phyloP scores from a whole-genome alignment of 805 yeast genomes.

The Ogataea ganodermae region DNA sequence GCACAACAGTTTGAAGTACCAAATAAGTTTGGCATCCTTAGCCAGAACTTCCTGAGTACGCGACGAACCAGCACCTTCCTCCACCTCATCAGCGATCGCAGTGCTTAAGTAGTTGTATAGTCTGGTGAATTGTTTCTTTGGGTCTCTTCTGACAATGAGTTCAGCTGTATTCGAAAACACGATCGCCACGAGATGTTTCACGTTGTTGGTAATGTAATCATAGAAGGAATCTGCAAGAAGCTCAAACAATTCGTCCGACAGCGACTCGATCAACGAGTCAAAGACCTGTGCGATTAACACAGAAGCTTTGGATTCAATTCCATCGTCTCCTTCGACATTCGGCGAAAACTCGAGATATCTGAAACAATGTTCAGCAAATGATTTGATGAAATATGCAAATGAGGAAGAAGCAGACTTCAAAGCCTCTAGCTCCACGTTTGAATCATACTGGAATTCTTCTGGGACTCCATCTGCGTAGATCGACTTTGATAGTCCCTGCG shows the following conservation, averaged over 20 bases:
- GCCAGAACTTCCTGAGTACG: slow-evolving; percentile 67
- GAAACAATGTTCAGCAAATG: slow-evolving; percentile 60
- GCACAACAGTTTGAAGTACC: slow-evolving; percentile 69
- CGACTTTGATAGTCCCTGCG: slow-evolving; percentile 27
- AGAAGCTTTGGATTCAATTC: slow-evolving; percentile 52
- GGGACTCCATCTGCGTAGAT: slow-evolving; percentile 24
- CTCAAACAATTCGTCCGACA: slow-evolving; percentile 56
- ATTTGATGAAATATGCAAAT: slow-evolving; percentile 59
- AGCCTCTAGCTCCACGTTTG: slow-evolving; percentile 52
- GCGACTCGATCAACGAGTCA: slow-evolving; percentile 55
- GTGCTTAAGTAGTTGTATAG: slow-evolving; percentile 48
- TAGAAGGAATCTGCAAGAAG: slow-evolving; percentile 49
- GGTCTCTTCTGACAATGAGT: slow-evolving; percentile 65
- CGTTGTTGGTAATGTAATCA: slow-evolving; percentile 60
- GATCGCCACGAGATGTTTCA: slow-evolving; percentile 61
- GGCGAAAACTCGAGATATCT: slow-evolving; percentile 69
- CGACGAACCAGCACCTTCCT: slow-evolving; percentile 78
- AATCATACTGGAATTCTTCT: slow-evolving; percentile 42
- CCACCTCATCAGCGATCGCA: slow-evolving; percentile 67
- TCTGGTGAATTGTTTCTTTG: slow-evolving; percentile 46
- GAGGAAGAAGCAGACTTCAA: slow-evolving; percentile 72
- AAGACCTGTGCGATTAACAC: slow-evolving; percentile 39
- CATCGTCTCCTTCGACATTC: slow-evolving; percentile 51
- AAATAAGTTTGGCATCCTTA: slow-evolving; percentile 74
- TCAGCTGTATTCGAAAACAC: slow-evolving; percentile 74